A percentile compares a stretch with the other conserved stretches of the same genome.
These are phyloP conservation scores for Aspergillus egyptiacus DNA, from an alignment of 495 filamentous ascomycete genomes.

Conservation along the genomic window DNA sequence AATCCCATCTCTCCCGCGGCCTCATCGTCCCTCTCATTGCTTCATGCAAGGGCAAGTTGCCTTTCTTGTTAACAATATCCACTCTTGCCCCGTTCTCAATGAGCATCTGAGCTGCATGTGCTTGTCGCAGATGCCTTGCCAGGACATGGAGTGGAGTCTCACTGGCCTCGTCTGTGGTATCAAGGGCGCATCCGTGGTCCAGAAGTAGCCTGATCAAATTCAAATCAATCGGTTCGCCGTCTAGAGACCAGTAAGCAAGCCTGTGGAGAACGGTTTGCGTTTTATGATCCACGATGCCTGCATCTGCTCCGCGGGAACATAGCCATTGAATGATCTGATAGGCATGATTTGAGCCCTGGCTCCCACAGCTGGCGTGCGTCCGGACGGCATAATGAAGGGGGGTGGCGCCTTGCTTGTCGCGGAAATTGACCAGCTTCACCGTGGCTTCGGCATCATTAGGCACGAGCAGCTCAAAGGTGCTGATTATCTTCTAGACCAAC, in stretches of 20 bases:
- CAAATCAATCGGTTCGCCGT: constrained; percentile 8
- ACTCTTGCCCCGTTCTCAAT: neutral
- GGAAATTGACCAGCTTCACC: constrained; percentile 3
- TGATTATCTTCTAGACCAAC: neutral
- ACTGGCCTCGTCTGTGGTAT: neutral
- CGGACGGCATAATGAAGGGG: constrained; percentile 9
- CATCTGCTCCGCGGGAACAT: constrained; percentile 11
- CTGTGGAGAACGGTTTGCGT: constrained; percentile 15
- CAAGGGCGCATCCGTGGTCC: constrained; percentile 2
- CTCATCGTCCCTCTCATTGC: neutral
- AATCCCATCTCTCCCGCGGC: neutral
- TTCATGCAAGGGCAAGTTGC: neutral
- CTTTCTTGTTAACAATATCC: neutral
- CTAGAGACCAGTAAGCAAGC: constrained; percentile 4
- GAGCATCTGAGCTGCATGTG: neutral
- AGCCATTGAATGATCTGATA: constrained; percentile 3
- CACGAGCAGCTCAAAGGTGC: constrained; percentile 13
- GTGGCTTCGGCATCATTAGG: constrained; percentile 2
- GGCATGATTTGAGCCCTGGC: constrained; percentile 3
- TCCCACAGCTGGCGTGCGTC: constrained; percentile 7
- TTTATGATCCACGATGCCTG: constrained; percentile 4
- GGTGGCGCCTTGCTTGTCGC: constrained; percentile 7
- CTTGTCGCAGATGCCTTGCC: neutral
- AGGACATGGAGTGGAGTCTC: neutral
- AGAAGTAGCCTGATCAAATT: constrained; percentile 10